Conservation (phyloP, 2,329 filamentous ascomycete species). For the Trichoderma sp. region DNA sequence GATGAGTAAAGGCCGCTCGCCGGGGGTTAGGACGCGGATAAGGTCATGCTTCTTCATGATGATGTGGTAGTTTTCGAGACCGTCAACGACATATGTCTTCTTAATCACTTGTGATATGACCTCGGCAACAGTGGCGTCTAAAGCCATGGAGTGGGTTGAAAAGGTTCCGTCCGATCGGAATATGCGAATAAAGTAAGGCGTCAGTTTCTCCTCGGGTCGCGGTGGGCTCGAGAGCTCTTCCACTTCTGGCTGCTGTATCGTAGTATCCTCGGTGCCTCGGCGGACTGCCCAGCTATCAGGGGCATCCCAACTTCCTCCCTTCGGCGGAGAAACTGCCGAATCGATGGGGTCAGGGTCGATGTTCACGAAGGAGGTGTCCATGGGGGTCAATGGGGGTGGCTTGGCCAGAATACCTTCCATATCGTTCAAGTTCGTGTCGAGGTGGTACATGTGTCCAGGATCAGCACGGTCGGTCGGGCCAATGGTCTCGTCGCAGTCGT, state of each 20-base stretch:
- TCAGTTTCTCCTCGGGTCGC: constrained; percentile 71
- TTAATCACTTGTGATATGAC: constrained; percentile 89
- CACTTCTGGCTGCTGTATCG: constrained; percentile 57
- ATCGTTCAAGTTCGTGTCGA: constrained; percentile 85
- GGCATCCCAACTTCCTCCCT: constrained; percentile 79
- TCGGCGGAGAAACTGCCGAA: constrained; percentile 39
- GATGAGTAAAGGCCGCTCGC: constrained; percentile 83
- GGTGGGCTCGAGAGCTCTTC: constrained; percentile 70
- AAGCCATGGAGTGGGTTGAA: constrained; percentile 80
- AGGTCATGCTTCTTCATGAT: constrained; percentile 92
- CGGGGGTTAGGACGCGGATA: constrained; percentile 73
- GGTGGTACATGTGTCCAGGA: constrained; percentile 66
- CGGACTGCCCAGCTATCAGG: constrained; percentile 97
- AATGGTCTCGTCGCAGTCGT: constrained; percentile 61
- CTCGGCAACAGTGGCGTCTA: constrained; percentile 84
- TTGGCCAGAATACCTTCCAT: constrained; percentile 89
- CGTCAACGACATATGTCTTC: constrained; percentile 90
- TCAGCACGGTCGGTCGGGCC: constrained; percentile 62
- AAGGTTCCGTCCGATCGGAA: constrained; percentile 95
- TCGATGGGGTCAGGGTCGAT: constrained; percentile 46
- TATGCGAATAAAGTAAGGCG: constrained; percentile 88
- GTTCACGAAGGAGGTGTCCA: constrained; percentile 57
- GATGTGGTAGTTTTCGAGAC: constrained; percentile 92
- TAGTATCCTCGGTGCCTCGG: constrained; percentile 66
- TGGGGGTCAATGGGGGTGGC: constrained; percentile 69